Evolutionary conservation across 805 yeast species (phyloP), one percentile per base, ranked within the genome.

Genomic region (Spathaspora gorwiae): DNA sequence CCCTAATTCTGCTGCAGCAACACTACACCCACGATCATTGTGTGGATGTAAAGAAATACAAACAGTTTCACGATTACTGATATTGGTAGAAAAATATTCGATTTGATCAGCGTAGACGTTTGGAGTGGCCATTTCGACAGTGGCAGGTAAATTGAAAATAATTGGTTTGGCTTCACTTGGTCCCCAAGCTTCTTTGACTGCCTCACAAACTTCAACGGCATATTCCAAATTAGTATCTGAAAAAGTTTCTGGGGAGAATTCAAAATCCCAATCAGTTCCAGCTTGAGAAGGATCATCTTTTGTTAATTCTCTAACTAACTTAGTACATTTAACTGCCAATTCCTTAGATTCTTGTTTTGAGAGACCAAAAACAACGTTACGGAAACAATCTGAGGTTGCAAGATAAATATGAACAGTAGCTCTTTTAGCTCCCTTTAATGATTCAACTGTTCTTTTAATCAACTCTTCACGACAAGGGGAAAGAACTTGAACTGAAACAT

Each of bases 1-100:
- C 39, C 87, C 95, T 46, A 86, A 75, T 65, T 86, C 95, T 3
- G 90, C 84, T 32, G 94, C 94, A 9, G 92, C 94, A n/a, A 86
- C 90, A 11, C 87, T 90, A 62, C 92, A 85, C 19, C 95, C 95
- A 57, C 95, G 76, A 66, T 86, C 94, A 54, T 86, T 86, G 65
- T 86, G 95, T 30, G 89, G 87, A 62, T 86, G 95, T 45, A 87
- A 75, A 11, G 94, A 85, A 42, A 86, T 78, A 55, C 87, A 80
- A 24, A 87, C 78, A 52, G 75, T 82, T 46, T 84, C 87, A 52
- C 95, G 79, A 51, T 85, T 78, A 39, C 78, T 55, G 45, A 86
- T 78, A 49, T 79, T 67, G 12, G 77, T 78, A 40, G 79, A 60
- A 55, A 86, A 86, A 62, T 77, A 84, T 70, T 86, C 95, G 47